These are phyloP conservation scores for Kluyveromyces dobzhanskii DNA, from an alignment of 805 yeast genomes.

Conservation along the genomic window DNA sequence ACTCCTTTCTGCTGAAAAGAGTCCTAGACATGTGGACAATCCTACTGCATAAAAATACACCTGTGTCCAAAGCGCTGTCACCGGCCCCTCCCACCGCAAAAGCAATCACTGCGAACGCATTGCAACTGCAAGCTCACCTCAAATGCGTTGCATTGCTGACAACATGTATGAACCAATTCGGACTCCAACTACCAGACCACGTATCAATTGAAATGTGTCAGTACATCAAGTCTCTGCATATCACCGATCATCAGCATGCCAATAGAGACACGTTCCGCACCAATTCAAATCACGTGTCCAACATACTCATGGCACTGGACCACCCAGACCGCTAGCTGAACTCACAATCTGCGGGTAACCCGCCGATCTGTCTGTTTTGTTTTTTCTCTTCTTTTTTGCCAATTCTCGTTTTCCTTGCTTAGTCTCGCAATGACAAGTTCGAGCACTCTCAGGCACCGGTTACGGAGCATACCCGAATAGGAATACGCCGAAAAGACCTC, in stretches of 20 bases:
- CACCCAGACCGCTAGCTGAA: no score
- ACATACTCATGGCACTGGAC: no score
- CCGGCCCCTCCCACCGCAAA: not conserved
- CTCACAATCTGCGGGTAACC: no score
- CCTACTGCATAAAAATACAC: constrained; percentile 9
- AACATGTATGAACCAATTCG: not conserved
- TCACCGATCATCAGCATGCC: no score
- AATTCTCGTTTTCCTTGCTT: no score
- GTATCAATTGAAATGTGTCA: not conserved
- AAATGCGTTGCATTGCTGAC: not conserved
- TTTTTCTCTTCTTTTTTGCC: no score
- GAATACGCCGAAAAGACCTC: no score
- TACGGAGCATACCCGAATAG: no score
- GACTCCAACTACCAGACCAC: constrained; percentile 2
- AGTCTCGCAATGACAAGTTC: no score
- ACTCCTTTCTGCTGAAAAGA: constrained; percentile 20
- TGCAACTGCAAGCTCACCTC: not conserved
- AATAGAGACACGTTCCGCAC: not conserved
- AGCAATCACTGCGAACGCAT: not conserved
- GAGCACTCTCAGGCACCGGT: no score
- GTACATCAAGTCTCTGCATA: not conserved
- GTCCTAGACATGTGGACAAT: constrained; percentile 21
- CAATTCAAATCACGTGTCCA: no score
- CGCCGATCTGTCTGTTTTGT: no score
- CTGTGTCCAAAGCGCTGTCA: constrained; percentile 5